A percentile compares a stretch with the other conserved stretches of the same genome.
phyloP scores from a whole-genome alignment of 2,329 filamentous ascomycete genomes.

The Diplocarpon mali region DNA sequence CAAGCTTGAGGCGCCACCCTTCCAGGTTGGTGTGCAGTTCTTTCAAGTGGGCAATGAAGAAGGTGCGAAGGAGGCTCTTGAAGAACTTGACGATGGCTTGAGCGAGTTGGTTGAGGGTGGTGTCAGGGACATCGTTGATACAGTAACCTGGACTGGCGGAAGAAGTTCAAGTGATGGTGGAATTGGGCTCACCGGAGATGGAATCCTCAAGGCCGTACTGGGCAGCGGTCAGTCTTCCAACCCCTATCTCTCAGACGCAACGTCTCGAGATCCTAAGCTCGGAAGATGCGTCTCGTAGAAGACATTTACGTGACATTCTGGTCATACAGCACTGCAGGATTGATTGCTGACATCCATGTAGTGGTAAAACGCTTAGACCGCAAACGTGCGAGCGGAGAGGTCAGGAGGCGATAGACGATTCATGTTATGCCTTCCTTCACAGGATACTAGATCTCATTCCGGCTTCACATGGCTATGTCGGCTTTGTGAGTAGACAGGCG shows the following conservation, averaged over 20 bases:
- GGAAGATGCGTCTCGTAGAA: too few species aligned
- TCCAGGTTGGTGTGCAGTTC: constrained; percentile 89
- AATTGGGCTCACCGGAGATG: constrained; percentile 48
- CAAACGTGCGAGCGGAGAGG: constrained; percentile 23
- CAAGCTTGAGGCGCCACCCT: constrained; percentile 53
- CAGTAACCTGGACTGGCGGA: constrained; percentile 54
- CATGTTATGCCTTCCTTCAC: not conserved
- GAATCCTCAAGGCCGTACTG: constrained; percentile 71
- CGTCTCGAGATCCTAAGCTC: too few species aligned
- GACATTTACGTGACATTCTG: too few species aligned
- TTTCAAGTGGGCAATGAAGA: constrained; percentile 80
- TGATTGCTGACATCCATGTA: constrained; percentile 26
- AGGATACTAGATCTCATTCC: not conserved
- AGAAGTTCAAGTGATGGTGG: constrained; percentile 25
- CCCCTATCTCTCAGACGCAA: too few species aligned
- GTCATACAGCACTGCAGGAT: too few species aligned
- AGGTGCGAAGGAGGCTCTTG: constrained; percentile 52
- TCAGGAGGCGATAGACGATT: constrained; percentile 9
- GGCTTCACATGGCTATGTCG: too few species aligned
- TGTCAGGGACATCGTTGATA: constrained; percentile 84
- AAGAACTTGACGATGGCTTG: constrained; percentile 65
- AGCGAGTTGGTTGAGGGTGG: constrained; percentile 40
- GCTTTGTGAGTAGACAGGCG: not conserved
- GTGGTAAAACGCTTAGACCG: constrained; percentile 59
- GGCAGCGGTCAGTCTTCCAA: constrained; percentile 32